phyloP scores from a whole-genome alignment of 1,284 basidiomycete genomes.

The Erythrobasidium hasegawianum region DNA sequence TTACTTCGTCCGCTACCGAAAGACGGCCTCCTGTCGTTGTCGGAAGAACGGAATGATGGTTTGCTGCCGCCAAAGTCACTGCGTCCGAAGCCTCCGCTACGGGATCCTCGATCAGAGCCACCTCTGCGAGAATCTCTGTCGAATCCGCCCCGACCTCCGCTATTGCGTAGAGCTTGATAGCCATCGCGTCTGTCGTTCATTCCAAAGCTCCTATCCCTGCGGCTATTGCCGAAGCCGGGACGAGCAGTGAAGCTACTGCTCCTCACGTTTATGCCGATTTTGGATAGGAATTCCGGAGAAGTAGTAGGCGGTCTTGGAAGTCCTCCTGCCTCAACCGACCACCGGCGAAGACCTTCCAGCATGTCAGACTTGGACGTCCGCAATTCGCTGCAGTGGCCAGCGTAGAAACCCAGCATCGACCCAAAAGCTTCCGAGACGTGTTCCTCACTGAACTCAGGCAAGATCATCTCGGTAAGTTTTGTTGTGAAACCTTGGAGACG shows the following conservation, averaged over 20 bases:
- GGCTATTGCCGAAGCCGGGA: background rate
- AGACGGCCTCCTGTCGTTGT: too few relatives aligned
- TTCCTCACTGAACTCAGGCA: constrained; percentile 56
- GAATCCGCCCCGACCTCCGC: constrained; percentile 1
- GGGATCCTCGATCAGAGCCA: background rate
- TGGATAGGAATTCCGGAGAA: constrained; percentile 54
- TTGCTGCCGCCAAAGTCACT: background rate
- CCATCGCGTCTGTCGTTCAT: background rate
- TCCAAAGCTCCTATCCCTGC: background rate
- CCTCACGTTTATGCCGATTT: constrained; percentile 48
- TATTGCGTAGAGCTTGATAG: background rate
- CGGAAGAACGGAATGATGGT: too few relatives aligned
- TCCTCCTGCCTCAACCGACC: constrained; percentile 60
- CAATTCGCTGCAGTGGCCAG: constrained; percentile 57
- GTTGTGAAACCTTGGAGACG: constrained; percentile 50
- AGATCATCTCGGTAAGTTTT: constrained; percentile 48
- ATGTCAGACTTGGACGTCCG: constrained; percentile 55
- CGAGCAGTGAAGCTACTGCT: background rate
- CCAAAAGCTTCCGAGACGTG: constrained; percentile 64
- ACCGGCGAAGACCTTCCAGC: constrained; percentile 62
- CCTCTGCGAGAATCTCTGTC: background rate
- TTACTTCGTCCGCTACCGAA: too few relatives aligned
- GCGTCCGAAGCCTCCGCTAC: background rate
- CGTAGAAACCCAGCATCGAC: constrained; percentile 73
- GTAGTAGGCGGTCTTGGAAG: constrained; percentile 57